Percentiles rank a stretch among this genome's conserved stretches.
phyloP scores from a whole-genome alignment of 148 eudicot species.

The Vaccinium macrocarpon region DNA sequence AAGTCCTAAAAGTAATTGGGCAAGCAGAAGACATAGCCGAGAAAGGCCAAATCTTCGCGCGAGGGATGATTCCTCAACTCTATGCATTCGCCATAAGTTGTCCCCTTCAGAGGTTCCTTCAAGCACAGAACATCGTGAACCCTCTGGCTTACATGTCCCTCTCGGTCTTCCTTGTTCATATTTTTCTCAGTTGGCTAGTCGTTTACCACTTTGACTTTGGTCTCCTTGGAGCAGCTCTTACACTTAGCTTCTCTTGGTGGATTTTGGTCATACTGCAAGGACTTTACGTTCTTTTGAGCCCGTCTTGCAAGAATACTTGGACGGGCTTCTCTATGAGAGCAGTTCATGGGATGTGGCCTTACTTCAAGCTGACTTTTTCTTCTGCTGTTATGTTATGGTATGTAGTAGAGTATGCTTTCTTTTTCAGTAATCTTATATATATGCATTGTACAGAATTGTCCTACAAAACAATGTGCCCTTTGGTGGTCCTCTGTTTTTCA shows the following conservation, averaged over 20 bases:
- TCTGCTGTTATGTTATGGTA: constrained; percentile 50
- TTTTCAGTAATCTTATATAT: not conserved
- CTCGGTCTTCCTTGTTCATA: constrained; percentile 42
- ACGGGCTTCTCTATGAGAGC: constrained; percentile 37
- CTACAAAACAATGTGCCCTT: not conserved
- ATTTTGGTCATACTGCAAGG: constrained; percentile 40
- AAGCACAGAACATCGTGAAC: constrained; percentile 63
- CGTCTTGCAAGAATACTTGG: constrained; percentile 52
- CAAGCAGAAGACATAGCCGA: constrained; percentile 42
- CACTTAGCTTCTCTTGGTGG: constrained; percentile 62
- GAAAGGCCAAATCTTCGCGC: constrained; percentile 47
- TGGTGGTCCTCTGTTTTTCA: not conserved
- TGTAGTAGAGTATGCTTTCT: not conserved
- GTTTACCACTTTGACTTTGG: constrained; percentile 44
- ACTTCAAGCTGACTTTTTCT: constrained; percentile 44
- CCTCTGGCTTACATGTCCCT: constrained; percentile 55
- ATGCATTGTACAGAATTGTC: not conserved
- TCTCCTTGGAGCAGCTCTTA: constrained; percentile 46
- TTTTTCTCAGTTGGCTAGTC: constrained; percentile 43
- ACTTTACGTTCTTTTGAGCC: constrained; percentile 39
- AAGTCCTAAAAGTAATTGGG: constrained; percentile 36
- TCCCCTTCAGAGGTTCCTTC: constrained; percentile 50
- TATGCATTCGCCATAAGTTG: constrained; percentile 57
- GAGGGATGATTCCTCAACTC: constrained; percentile 46
- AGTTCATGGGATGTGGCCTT: constrained; percentile 45